These are phyloP conservation scores for Leptographium galeiforme DNA, from an alignment of 2,329 filamentous ascomycete species.

Conservation along the genomic window DNA sequence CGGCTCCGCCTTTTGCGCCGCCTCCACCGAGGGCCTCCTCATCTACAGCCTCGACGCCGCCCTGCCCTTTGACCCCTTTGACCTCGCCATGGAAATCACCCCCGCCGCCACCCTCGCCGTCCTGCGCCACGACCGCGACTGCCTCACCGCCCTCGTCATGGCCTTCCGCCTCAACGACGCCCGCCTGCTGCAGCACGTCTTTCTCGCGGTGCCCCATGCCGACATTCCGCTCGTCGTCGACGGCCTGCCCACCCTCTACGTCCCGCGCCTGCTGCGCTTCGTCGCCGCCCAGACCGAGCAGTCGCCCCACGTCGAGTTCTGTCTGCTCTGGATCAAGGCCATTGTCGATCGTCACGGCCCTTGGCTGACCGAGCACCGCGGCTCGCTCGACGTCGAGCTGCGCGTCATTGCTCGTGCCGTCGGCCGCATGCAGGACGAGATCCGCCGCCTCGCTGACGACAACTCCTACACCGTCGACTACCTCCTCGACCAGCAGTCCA, in stretches of 20 bases:
- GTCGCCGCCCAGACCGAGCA: slow-evolving; percentile 80
- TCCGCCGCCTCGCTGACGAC: slow-evolving; percentile 71
- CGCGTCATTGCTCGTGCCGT: slow-evolving; percentile 72
- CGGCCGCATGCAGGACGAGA: slow-evolving; percentile 65
- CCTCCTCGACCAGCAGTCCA: slow-evolving; percentile 37
- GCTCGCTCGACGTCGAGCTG: slow-evolving; percentile 71
- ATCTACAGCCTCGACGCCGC: slow-evolving; percentile 83
- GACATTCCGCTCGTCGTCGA: slow-evolving; percentile 69
- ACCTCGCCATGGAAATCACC: slow-evolving; percentile 88
- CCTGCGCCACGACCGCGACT: slow-evolving; percentile 57
- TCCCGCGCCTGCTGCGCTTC: slow-evolving; percentile 72
- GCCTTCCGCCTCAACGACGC: slow-evolving; percentile 88
- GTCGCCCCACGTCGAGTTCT: slow-evolving; percentile 89
- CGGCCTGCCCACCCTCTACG: slow-evolving; percentile 71
- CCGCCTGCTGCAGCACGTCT: slow-evolving; percentile 69
- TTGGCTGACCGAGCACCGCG: slow-evolving; percentile 69
- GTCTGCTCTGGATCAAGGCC: slow-evolving; percentile 81
- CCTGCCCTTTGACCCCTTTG: slow-evolving; percentile 86
- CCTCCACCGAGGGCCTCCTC: slow-evolving; percentile 84
- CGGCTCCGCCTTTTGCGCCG: slow-evolving; percentile 83
- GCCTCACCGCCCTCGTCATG: slow-evolving; percentile 89
- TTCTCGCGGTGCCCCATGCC: slow-evolving; percentile 63
- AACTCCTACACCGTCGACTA: slow-evolving; percentile 87
- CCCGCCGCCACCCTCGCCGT: slow-evolving; percentile 67
- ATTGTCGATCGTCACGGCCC: slow-evolving; percentile 70